These are phyloP conservation scores for Polygonum aviculare DNA, from an alignment of 148 eudicot genomes.

Conservation along the genomic window DNA sequence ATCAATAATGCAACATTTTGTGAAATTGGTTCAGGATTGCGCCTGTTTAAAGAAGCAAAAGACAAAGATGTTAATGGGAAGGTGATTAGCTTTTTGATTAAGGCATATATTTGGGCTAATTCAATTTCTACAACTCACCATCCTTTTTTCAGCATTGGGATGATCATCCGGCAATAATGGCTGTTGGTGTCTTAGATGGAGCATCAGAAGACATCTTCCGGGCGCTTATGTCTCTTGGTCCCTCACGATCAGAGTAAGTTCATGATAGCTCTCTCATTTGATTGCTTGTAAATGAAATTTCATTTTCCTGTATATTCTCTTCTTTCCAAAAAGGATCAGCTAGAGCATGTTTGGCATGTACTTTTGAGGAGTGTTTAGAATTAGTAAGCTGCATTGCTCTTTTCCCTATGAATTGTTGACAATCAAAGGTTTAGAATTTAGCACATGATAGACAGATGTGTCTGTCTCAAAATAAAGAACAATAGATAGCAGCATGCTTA, in stretches of 20 bases:
- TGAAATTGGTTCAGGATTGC: constrained; percentile 34
- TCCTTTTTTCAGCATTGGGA: constrained; percentile 37
- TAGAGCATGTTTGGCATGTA: background rate
- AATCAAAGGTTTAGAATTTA: background rate
- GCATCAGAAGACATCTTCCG: constrained; percentile 55
- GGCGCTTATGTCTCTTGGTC: constrained; percentile 64
- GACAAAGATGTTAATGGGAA: constrained; percentile 41
- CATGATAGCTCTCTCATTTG: background rate
- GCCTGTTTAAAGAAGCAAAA: constrained; percentile 64
- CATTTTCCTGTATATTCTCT: background rate
- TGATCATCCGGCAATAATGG: constrained; percentile 70
- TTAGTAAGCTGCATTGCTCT: background rate
- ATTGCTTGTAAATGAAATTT: background rate
- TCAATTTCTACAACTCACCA: constrained; percentile 7
- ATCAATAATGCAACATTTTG: constrained; percentile 8
- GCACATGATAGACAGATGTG: background rate
- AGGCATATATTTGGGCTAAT: background rate
- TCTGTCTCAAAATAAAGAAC: background rate
- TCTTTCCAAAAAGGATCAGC: background rate
- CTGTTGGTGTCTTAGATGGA: constrained; percentile 61
- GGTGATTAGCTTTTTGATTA: constrained; percentile 20
- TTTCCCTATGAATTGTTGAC: background rate
- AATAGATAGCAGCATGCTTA: background rate
- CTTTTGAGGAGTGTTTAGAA: background rate
- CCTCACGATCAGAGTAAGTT: constrained; percentile 70